Base-by-base conservation (phyloP, 768 basidiomycete genomes). In the Panellus pusillus region DNA sequence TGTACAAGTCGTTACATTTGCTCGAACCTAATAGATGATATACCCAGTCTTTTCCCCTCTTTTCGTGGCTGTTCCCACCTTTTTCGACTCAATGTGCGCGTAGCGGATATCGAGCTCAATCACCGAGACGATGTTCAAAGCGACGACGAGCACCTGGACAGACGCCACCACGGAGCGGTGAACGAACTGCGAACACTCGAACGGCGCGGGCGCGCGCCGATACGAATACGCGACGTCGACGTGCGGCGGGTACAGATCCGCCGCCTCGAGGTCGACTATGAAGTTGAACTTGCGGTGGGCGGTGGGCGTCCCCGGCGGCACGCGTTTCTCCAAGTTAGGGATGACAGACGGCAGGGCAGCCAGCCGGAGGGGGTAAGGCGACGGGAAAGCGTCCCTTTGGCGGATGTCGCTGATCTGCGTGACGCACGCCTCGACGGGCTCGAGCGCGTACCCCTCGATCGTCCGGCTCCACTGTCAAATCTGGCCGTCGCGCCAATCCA, bases 401-500 rank as follows among this genome's bases (percentile, higher is more conserved):
- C 85, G 81, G 56, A 97, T 87, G 64, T 94, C 92, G n/a, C n/a
- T n/a, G n/a, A n/a, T n/a, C n/a, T n/a, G n/a, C n/a, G n/a, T n/a
- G n/a, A n/a, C n/a, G n/a, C 93, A 94, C 0, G 91, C 91, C 66
- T 98, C 97, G 20, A 98, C 90, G 9, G 98, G 82, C 66, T 84
- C 90, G 50, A 98, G 75, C 3, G 96, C 96, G 55, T 93, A 93
- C 46, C 87, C 80, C 58, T 96, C 94, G 42, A 95, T 91, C 4
- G 82, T 79, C 37, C 90, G 78, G 50, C 81, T 82, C 89, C 93
- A 94, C 47, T 81, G 78, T 35, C 88, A 82, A 18, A 97, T 77
- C 47, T 88, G 80, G 93, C 93, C 1, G 93, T 94, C 2, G 94
- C 89, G 2, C 93, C 94, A 37, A 98, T 87, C 96, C 97, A 99